These are phyloP conservation scores for Petrea volubilis DNA, from an alignment of 257 asterid genomes.

Conservation along the genomic window DNA sequence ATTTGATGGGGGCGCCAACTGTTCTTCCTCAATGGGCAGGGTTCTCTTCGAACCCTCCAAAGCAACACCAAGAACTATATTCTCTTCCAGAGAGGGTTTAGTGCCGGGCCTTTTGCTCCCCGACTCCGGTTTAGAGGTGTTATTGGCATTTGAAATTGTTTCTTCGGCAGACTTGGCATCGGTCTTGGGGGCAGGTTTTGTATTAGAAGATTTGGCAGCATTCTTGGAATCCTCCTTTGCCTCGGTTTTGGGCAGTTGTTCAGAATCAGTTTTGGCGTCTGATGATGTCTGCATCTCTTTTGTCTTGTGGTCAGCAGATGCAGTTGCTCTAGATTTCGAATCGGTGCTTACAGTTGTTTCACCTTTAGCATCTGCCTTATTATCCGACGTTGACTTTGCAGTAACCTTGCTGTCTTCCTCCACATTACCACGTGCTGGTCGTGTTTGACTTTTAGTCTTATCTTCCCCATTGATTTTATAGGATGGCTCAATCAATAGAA, in stretches of 20 bases:
- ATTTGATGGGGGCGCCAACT: conserved; percentile 26
- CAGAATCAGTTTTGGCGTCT: conserved; percentile 46
- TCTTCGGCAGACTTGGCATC: conserved; percentile 42
- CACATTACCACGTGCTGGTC: conserved; percentile 47
- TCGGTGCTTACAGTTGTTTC: conserved; percentile 41
- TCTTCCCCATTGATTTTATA: conserved; percentile 83
- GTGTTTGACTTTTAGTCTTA: conserved; percentile 56
- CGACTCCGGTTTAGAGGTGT: conserved; percentile 34
- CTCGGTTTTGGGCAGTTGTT: conserved; percentile 37
- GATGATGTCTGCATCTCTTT: conserved; percentile 40
- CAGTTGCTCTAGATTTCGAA: conserved; percentile 44
- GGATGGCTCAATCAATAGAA: conserved; percentile 74
- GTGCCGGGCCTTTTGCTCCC: conserved; percentile 38
- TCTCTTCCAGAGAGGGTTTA: conserved; percentile 80
- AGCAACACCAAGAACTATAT: conserved; percentile 95
- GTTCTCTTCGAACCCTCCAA: conserved; percentile 95
- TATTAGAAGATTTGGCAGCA: conserved; percentile 34
- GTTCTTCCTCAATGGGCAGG: conserved; percentile 84
- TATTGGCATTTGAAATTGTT: conserved; percentile 29
- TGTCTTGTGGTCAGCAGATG: conserved; percentile 33
- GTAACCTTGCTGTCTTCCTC: conserved; percentile 63
- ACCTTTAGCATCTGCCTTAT: conserved; percentile 47
- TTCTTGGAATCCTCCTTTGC: conserved; percentile 42
- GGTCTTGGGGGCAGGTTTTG: conserved; percentile 39
- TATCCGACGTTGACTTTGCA: conserved; percentile 43